A percentile compares a stretch with the other conserved stretches of the same genome.
Evolutionary conservation across 139 green algal genomes (phyloP).

Genomic region (Yamagishiella unicocca): DNA sequence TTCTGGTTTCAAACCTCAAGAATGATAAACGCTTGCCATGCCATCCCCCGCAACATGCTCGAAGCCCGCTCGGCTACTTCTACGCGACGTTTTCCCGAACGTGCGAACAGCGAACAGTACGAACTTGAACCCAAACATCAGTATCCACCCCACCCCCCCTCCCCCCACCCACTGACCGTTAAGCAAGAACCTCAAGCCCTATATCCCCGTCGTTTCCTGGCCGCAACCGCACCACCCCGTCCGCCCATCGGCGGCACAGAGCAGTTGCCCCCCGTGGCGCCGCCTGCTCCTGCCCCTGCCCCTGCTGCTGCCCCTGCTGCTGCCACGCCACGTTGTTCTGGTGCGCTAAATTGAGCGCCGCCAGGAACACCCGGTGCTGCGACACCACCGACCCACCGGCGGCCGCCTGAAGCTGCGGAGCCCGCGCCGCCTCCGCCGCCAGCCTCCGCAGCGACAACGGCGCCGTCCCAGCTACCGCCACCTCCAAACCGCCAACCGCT

Average conservation of each 20-base stretch:
- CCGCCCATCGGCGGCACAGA: not conserved
- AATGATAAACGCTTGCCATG: too few species aligned
- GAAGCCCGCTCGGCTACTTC: too few species aligned
- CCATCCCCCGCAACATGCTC: too few species aligned
- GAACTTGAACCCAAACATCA: too few species aligned
- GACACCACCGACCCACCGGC: not conserved
- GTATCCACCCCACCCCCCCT: not conserved
- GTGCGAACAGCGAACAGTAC: too few species aligned
- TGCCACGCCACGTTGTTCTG: conserved; percentile 47
- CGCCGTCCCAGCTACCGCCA: too few species aligned
- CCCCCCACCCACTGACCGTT: not conserved
- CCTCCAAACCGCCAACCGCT: not conserved
- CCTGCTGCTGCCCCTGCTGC: not conserved
- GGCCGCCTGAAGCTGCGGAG: not conserved
- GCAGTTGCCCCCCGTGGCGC: not conserved
- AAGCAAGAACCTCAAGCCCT: not conserved
- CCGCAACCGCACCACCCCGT: conserved; percentile 2
- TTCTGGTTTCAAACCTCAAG: too few species aligned
- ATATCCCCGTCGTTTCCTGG: not conserved
- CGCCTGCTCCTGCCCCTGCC: not conserved
- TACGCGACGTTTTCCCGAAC: too few species aligned
- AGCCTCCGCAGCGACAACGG: not conserved
- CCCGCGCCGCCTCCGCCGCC: not conserved
- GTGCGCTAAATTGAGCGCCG: conserved; percentile 45
- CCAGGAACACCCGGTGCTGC: conserved; percentile 42